Conservation (phyloP, 768 basidiomycete genomes). For the Mrakia frigida region DNA sequence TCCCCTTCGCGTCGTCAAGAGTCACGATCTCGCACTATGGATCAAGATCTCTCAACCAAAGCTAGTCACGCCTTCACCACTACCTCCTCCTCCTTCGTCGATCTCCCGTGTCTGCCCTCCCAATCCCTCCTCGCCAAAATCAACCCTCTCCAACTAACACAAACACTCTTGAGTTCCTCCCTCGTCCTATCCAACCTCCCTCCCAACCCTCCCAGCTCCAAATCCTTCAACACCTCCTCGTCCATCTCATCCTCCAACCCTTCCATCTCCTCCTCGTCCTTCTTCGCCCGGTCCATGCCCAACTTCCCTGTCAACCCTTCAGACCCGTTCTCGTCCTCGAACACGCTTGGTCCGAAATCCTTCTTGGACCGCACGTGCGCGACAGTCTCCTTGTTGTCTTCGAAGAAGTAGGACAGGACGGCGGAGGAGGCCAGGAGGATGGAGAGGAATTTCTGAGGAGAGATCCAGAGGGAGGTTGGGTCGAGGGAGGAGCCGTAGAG, state of each 20-base stretch:
- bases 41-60: background rate
- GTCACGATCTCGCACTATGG: background rate
- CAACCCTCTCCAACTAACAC: background rate
- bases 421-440: background rate
- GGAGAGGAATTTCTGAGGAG: conserved; percentile 1
- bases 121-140: conserved; percentile 6
- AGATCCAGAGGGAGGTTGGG: background rate
- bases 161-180: conserved; percentile 7
- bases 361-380: background rate
- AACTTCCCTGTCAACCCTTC: too few relatives aligned
- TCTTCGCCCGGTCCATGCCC: background rate
- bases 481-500: background rate
- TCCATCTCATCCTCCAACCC: conserved; percentile 15
- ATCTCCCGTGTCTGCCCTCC: background rate
- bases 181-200: conserved; percentile 8
- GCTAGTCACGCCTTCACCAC: background rate
- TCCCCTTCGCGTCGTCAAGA: too few relatives aligned
- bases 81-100: background rate
- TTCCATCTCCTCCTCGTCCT: background rate
- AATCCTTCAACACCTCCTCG: background rate
- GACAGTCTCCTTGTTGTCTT: background rate
- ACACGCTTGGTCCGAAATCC: background rate
- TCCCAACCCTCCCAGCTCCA: background rate
- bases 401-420: background rate
- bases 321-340: background rate